Evolutionary conservation across 805 yeast species (phyloP).

Genomic region (Ogataea wickerhamii): DNA sequence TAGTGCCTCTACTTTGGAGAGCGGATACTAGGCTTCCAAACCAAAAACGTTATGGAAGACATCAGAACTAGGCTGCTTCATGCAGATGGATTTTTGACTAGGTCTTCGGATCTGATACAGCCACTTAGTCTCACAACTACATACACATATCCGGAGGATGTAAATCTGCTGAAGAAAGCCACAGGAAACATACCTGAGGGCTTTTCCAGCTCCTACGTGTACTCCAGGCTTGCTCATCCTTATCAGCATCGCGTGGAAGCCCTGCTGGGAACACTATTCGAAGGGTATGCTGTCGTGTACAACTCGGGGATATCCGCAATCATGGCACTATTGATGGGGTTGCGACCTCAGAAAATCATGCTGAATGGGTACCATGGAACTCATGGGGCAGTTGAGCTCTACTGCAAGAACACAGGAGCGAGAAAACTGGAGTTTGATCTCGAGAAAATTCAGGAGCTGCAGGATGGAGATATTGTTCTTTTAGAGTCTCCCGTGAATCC

Average conservation of each 20-base stretch:
- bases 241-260: constrained; percentile 63
- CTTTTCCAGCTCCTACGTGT: constrained; percentile 34
- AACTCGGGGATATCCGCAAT: constrained; percentile 79
- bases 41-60: background rate
- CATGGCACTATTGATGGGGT: constrained; percentile 62
- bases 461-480: background rate
- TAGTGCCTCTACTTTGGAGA: no score
- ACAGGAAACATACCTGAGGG: constrained; percentile 27
- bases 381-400: constrained; percentile 60
- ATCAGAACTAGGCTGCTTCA: background rate
- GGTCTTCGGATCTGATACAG: constrained; percentile 64
- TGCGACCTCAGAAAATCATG: constrained; percentile 69
- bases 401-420: constrained; percentile 56
- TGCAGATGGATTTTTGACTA: constrained; percentile 39
- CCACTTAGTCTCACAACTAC: constrained; percentile 83
- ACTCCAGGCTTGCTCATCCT: constrained; percentile 74
- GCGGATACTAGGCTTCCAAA: no score
- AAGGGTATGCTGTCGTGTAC: constrained; percentile 63
- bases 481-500: background rate
- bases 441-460: constrained; percentile 33
- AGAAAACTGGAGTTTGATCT: constrained; percentile 45
- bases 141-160: constrained; percentile 51
- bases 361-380: constrained; percentile 84
- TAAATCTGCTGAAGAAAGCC: constrained; percentile 45
- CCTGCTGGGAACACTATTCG: constrained; percentile 54